Evolutionary conservation across 306 rosid species (phyloP).

Genomic region (Morella rubra): DNA sequence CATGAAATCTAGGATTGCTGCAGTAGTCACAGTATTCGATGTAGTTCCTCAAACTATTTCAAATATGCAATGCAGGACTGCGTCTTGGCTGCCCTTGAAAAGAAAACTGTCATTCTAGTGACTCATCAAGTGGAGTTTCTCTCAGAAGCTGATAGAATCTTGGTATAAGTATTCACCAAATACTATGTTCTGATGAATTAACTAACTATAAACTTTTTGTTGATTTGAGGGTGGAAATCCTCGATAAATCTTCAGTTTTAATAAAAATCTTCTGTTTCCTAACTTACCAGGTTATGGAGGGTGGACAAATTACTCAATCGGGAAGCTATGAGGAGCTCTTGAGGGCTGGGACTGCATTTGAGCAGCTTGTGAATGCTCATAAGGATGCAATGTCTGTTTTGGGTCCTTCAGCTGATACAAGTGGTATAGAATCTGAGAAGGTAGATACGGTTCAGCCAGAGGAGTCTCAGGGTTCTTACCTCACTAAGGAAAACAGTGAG

Average conservation of each 20-base stretch:
- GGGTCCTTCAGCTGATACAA: conserved; percentile 32
- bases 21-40: background rate
- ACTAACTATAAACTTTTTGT: background rate
- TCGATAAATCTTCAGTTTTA: background rate
- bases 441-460: conserved; percentile 21
- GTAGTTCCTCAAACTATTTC: background rate
- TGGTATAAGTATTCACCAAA: conserved; percentile 24
- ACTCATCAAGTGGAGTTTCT: conserved; percentile 60
- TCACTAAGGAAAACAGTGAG: conserved; percentile 30
- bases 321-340: conserved; percentile 66
- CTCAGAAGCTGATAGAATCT: conserved; percentile 40
- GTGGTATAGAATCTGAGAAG: conserved; percentile 25
- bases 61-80: conserved; percentile 38
- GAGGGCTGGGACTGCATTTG: conserved; percentile 64
- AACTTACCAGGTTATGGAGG: conserved; percentile 63
- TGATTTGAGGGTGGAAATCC: background rate
- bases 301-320: conserved; percentile 58
- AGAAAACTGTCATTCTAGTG: conserved; percentile 45
- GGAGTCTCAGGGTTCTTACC: conserved; percentile 25
- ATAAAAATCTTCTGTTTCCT: background rate
- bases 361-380: conserved; percentile 79
- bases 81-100: conserved; percentile 38
- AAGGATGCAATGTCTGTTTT: conserved; percentile 45
- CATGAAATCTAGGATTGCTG: background rate
- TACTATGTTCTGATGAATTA: background rate